phyloP scores from a whole-genome alignment of 2,329 filamentous ascomycete genomes.

The Xylariaceae sp. region DNA sequence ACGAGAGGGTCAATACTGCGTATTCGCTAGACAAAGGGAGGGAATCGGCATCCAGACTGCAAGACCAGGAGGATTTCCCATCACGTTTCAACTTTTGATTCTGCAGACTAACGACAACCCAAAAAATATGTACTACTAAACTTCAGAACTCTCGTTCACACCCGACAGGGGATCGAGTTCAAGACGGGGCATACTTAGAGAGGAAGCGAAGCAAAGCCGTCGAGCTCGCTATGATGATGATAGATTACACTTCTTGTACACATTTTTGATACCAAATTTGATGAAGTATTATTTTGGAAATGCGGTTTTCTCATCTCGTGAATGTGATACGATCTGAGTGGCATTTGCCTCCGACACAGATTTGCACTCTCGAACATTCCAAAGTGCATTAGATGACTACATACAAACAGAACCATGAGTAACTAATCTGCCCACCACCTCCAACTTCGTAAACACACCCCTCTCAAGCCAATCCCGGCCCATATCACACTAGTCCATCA shows the following conservation, averaged over 20 bases:
- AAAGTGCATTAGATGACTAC: too few species aligned
- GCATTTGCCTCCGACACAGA: too few species aligned
- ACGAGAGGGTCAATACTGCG: background rate
- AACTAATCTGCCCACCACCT: too few species aligned
- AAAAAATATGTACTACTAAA: constrained; percentile 21
- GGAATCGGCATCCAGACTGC: constrained; percentile 16
- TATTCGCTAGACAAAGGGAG: background rate
- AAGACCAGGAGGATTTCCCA: constrained; percentile 16
- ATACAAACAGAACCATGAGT: too few species aligned
- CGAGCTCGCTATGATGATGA: constrained; percentile 10
- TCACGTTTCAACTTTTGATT: background rate
- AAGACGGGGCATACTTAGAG: constrained; percentile 15
- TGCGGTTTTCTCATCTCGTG: too few species aligned
- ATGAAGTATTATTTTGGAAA: background rate
- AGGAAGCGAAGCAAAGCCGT: constrained; percentile 9
- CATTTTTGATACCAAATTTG: constrained; percentile 7
- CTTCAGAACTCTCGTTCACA: constrained; percentile 30
- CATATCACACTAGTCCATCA: too few species aligned
- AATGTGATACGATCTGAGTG: too few species aligned
- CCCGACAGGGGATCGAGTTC: constrained; percentile 7
- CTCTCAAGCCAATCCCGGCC: too few species aligned
- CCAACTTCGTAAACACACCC: too few species aligned
- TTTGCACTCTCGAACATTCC: too few species aligned
- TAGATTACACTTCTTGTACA: constrained; percentile 25
- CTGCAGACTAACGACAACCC: background rate